phyloP scores from a whole-genome alignment of 1,284 basidiomycete species.

The Papiliotrema laurentii region DNA sequence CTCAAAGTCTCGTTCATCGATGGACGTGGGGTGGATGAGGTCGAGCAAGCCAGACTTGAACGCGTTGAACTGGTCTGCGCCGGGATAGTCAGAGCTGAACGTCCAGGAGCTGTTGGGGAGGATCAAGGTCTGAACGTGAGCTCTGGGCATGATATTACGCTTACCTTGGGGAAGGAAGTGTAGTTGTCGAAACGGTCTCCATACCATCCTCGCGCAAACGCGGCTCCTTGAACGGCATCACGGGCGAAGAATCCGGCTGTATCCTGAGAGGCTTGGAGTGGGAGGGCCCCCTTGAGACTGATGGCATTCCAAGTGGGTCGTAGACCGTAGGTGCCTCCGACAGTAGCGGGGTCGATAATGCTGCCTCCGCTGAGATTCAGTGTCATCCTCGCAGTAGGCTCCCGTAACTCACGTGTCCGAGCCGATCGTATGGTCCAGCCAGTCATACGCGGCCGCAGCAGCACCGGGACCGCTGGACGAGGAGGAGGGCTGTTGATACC shows the following conservation, averaged over 20 bases:
- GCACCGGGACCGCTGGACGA: conserved; percentile 50
- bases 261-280: conserved; percentile 39
- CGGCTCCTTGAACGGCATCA: conserved; percentile 37
- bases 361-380: conserved; percentile 39
- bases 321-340: conserved; percentile 48
- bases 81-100: conserved; percentile 21
- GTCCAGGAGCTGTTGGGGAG: conserved; percentile 45
- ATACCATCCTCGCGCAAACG: conserved; percentile 31
- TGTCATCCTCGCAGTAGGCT: not conserved
- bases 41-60: conserved; percentile 46
- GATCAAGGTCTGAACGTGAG: conserved; percentile 32
- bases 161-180: conserved; percentile 37
- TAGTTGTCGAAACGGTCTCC: conserved; percentile 35
- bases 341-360: conserved; percentile 50
- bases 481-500: conserved; percentile 51
- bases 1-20: conserved; percentile 42
- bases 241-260: conserved; percentile 30
- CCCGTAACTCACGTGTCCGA: conserved; percentile 42
- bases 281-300: conserved; percentile 48
- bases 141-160: not conserved
- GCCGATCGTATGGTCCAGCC: conserved; percentile 50
- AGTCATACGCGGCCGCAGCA: conserved; percentile 47
- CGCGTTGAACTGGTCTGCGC: conserved; percentile 37
- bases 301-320: conserved; percentile 39
- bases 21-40: conserved; percentile 41